Conservation (phyloP, 2,329 filamentous ascomycete genomes). For the Hypoxylon sp. region DNA sequence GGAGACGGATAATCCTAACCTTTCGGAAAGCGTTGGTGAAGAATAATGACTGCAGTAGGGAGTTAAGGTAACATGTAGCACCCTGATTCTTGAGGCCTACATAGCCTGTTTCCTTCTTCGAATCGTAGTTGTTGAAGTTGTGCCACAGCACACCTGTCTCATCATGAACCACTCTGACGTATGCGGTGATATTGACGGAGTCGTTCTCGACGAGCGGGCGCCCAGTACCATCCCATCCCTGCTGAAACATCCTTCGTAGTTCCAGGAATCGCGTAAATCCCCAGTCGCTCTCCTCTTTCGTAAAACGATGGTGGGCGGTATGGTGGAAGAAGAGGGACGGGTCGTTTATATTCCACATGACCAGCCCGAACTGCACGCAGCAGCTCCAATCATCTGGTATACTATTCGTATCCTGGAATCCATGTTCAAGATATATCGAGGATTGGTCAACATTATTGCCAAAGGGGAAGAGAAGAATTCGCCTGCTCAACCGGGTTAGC, state of each 20-base stretch:
- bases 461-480: slow-evolving; percentile 93
- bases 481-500: slow-evolving; percentile 65
- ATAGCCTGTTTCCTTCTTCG: slow-evolving; percentile 98
- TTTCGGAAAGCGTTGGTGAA: slow-evolving; percentile 95
- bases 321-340: slow-evolving; percentile 86
- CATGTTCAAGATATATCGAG: slow-evolving; percentile 97
- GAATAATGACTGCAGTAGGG: slow-evolving; percentile 84
- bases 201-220: slow-evolving; percentile 84
- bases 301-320: slow-evolving; percentile 94
- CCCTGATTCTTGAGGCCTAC: slow-evolving; percentile 97
- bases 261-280: slow-evolving; percentile 98
- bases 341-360: slow-evolving; percentile 94
- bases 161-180: slow-evolving; percentile 84
- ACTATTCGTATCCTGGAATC: slow-evolving; percentile 78
- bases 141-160: slow-evolving; percentile 92
- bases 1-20: slow-evolving; percentile 59
- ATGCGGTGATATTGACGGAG: slow-evolving; percentile 82
- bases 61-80: slow-evolving; percentile 90
- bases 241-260: slow-evolving; percentile 84
- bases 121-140: slow-evolving; percentile 94
- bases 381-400: slow-evolving; percentile 95
- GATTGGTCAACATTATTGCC: slow-evolving; percentile 95
- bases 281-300: slow-evolving; percentile 96
- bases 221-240: slow-evolving; percentile 76
- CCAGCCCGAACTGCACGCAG: slow-evolving; percentile 94